These are phyloP conservation scores for Pythium plurisporium DNA, from an alignment of 352 stramenopile genomes.

Conservation along the genomic window DNA sequence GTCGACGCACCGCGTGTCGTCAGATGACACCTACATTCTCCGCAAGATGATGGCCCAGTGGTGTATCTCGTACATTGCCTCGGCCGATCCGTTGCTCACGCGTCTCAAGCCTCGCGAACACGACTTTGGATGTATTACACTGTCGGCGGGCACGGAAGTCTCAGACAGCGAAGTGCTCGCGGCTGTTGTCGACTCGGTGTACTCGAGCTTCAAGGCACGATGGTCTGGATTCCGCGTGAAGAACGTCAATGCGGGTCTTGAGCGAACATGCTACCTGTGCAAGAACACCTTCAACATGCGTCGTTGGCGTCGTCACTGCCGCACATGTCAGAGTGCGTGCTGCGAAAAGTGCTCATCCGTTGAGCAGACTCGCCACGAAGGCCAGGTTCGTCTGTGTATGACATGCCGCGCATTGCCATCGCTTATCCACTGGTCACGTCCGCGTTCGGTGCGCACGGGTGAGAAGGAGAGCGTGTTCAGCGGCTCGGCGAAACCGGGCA, in stretches of 20 bases:
- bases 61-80: conserved; percentile 53
- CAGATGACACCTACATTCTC: conserved; percentile 52
- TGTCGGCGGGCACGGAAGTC: conserved; percentile 36
- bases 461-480: conserved; percentile 72
- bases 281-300: conserved; percentile 68
- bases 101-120: conserved; percentile 54
- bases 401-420: conserved; percentile 55
- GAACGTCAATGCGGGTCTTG: conserved; percentile 65
- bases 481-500: conserved; percentile 53
- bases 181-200: conserved; percentile 48
- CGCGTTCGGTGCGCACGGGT: conserved; percentile 53
- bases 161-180: conserved; percentile 55
- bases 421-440: conserved; percentile 66
- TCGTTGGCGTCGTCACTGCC: conserved; percentile 64
- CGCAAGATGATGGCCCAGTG: conserved; percentile 70
- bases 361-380: conserved; percentile 59
- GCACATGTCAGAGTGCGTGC: conserved; percentile 59
- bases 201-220: conserved; percentile 61
- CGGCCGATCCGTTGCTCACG: conserved; percentile 33
- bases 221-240: conserved; percentile 76
- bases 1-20: conserved; percentile 52
- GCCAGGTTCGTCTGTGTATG: conserved; percentile 55
- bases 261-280: conserved; percentile 63
- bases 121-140: conserved; percentile 49
- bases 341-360: conserved; percentile 70